Base-by-base conservation (phyloP, 208 protist genomes). In the Naegleria lovaniensis region DNA sequence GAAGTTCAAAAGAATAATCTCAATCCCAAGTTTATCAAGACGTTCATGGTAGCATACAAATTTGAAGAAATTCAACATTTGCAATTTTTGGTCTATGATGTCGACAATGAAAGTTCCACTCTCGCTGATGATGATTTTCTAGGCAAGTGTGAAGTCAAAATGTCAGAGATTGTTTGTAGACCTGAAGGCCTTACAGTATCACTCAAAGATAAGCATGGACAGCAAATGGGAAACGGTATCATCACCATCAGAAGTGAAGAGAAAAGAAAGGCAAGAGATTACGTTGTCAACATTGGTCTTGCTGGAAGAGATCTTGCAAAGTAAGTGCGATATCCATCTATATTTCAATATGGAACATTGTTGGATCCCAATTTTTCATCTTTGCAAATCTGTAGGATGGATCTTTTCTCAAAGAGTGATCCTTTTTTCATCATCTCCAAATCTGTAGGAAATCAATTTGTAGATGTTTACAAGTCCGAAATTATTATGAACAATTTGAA, bases 381-480 rank as follows among this genome's bases (percentile, higher is more conserved):
- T n/a, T n/a, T n/a, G n/a, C n/a, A n/a, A n/a, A n/a, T n/a, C n/a
- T n/a, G n/a, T n/a, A 48, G 43, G 43, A 48, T 48, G 43, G 84
- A 87, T 87, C 36, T 52, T 16, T 87, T 87, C 51, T 39, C 40
- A 33, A 87, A 87, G 29, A 48, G 36, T 39, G 84, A 87, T 87
- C 13, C 84, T 6, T 48, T n/a, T 87, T 55, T 87, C 16, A 52
- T 87, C 4, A 38, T 87, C 25, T 87, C 84, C 39, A 39, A n/a
- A 87, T 36, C 15, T n/a, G 6, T 38, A 36, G 51, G 51, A 55
- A 5, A 9, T 19, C 19, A 87, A 48, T 55, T 11, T 16, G 36
- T 36, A 9, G n/a, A 87, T 29, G 2, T 87, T 15, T 36, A 87
- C 11, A 36, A 87, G 33, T 48, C 41, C 9, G 84, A 87, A 52